Evolutionary conservation across 352 stramenopile genomes (phyloP), one percentile per base, ranked within the genome.

Genomic region (Pythium volutum): DNA sequence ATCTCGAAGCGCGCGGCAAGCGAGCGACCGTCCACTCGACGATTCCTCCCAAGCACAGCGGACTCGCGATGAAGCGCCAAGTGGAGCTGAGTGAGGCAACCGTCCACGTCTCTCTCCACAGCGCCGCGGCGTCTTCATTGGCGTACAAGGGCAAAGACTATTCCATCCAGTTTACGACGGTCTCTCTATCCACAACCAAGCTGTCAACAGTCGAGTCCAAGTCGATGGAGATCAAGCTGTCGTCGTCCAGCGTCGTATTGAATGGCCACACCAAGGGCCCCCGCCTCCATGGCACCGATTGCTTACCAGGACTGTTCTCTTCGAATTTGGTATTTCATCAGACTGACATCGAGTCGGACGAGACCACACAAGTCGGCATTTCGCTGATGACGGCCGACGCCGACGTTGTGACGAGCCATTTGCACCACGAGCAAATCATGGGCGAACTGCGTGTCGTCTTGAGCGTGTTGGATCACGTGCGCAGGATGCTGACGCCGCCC

Each of bases 401-500:
- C 2, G 50, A 70, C 18, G 7, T 60, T 3, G 33, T 48, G 15
- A 47, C 47, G 14, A 62, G 43, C 31, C 56, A 70, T 51, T 42
- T 26, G 7, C 55, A 22, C 2, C 63, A 70, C 41, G 33, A 53
- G 10, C 22, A 51, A 6, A 46, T 52, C 23, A 9, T 67, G 16
- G 2, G 22, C 7, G 71, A 87, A 31, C 68, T 69, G 33, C 25
- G 38, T 15, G 57, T 53, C 0, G 67, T 78, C 4, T 45, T 71
- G 29, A 64, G 46, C 8, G 63, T 79, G 1, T 26, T 81, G 0
- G 68, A 83, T 50, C 73, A 72, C 20, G 27, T 83, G 2, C 64
- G 76, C 15, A 23, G 57, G 9, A 77, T 87, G 69, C 5, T 87
- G 1, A 70, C 65, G 5, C 57, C 50, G 14, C 57, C 71, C n/a